Evolutionary conservation across 768 basidiomycete genomes (phyloP).

Genomic region (Auricularia auricula-judae): DNA sequence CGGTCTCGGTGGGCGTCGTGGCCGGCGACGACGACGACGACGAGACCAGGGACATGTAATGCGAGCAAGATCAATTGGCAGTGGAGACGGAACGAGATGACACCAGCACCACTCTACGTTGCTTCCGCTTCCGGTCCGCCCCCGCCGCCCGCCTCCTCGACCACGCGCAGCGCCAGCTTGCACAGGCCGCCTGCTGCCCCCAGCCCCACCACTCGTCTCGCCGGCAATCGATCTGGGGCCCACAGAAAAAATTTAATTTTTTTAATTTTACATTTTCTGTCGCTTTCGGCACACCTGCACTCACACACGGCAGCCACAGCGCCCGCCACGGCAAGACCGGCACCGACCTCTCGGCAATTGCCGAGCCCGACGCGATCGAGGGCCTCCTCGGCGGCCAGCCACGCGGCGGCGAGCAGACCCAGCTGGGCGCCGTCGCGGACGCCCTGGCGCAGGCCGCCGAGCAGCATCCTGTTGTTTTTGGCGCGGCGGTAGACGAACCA

Average conservation of each 20-base stretch:
- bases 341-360: constrained; percentile 45
- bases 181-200: constrained; percentile 36
- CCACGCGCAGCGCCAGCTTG: constrained; percentile 18
- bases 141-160: constrained; percentile 10
- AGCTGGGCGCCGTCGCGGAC: constrained; percentile 45
- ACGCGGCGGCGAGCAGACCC: constrained; percentile 32
- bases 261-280: neutral
- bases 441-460: constrained; percentile 59
- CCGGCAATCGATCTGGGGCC: constrained; percentile 44
- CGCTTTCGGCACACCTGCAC: constrained; percentile 11
- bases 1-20: constrained; percentile 15
- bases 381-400: constrained; percentile 40
- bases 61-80: neutral
- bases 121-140: neutral
- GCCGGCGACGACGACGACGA: constrained; percentile 16
- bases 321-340: constrained; percentile 51
- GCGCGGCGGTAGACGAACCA: constrained; percentile 98
- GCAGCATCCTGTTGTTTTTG: constrained; percentile 80
- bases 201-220: constrained; percentile 40
- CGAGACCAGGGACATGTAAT: constrained; percentile 1
- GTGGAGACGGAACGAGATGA: neutral
- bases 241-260: no score
- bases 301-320: constrained; percentile 47
- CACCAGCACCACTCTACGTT: neutral
- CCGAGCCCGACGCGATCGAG: constrained; percentile 24